These are phyloP conservation scores for Ophiostoma australiae DNA, from an alignment of 2,329 filamentous ascomycete species.

Conservation along the genomic window DNA sequence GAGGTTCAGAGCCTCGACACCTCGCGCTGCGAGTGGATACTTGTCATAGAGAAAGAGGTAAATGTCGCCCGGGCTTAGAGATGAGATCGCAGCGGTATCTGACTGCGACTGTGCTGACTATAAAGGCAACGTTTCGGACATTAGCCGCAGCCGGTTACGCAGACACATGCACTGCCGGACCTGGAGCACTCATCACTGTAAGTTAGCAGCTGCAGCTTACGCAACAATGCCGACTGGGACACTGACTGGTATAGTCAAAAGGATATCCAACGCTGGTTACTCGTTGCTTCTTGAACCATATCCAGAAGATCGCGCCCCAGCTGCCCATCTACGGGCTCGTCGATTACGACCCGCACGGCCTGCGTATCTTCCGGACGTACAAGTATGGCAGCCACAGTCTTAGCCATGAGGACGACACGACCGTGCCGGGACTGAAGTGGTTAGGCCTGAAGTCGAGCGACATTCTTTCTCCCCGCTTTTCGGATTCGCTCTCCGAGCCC, in stretches of 20 bases:
- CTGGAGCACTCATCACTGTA: slow-evolving; percentile 67
- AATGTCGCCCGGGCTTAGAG: not conserved
- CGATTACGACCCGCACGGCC: slow-evolving; percentile 72
- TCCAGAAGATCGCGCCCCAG: slow-evolving; percentile 23
- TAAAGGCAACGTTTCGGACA: slow-evolving; percentile 66
- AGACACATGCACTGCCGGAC: slow-evolving; percentile 42
- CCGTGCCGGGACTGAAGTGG: slow-evolving; percentile 54
- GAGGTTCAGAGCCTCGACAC: slow-evolving; percentile 49
- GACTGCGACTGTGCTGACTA: not conserved
- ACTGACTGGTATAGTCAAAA: slow-evolving; percentile 56
- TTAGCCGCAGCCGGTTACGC: slow-evolving; percentile 56
- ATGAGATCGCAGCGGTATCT: not conserved
- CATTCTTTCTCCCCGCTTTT: not conserved
- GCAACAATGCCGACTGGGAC: no score
- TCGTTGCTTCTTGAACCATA: not conserved
- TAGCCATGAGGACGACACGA: slow-evolving; percentile 52
- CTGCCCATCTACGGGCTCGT: slow-evolving; percentile 60
- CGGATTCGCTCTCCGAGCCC: not conserved
- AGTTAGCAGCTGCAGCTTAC: slow-evolving; percentile 17
- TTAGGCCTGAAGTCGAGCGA: slow-evolving; percentile 49
- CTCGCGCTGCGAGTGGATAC: slow-evolving; percentile 54
- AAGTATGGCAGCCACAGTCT: slow-evolving; percentile 62
- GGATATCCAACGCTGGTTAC: slow-evolving; percentile 67
- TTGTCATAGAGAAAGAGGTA: slow-evolving; percentile 71
- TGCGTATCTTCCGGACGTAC: slow-evolving; percentile 70